These are phyloP conservation scores for Dactylellina cionopaga DNA, from an alignment of 2,329 filamentous ascomycete species.

Conservation along the genomic window DNA sequence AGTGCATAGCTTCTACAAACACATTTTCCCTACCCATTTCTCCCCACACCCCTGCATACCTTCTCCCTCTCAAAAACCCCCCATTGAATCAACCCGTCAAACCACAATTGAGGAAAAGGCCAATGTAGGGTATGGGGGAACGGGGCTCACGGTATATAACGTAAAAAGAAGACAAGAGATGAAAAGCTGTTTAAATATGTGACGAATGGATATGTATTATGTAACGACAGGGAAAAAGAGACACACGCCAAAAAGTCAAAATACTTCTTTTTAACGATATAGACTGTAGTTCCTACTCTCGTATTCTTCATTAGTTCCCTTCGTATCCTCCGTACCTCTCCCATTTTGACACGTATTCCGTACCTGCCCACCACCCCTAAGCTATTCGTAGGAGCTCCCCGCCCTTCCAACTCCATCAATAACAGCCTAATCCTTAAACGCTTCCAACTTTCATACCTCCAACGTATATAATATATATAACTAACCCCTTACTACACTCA, in stretches of 20 bases:
- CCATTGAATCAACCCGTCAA: no score
- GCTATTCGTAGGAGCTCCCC: no score
- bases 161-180: conserved; percentile 50
- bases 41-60: background rate
- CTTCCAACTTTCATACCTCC: no score
- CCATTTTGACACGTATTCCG: background rate
- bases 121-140: conserved; percentile 13
- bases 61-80: conserved; percentile 9
- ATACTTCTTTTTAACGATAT: conserved; percentile 53
- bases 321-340: background rate
- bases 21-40: background rate
- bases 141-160: conserved; percentile 43
- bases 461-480: background rate
- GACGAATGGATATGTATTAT: conserved; percentile 29
- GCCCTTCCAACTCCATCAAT: no score
- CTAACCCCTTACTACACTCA: background rate
- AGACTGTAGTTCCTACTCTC: conserved; percentile 46
- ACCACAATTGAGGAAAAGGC: no score
- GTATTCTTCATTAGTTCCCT: conserved; percentile 12
- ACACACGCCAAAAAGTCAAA: conserved; percentile 32
- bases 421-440: no score
- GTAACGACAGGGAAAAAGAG: background rate
- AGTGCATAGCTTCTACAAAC: conserved; percentile 6
- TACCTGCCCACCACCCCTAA: background rate
- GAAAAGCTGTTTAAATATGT: background rate